These are phyloP conservation scores for Albatrellus ellisii DNA, from an alignment of 768 basidiomycete species.

Conservation along the genomic window DNA sequence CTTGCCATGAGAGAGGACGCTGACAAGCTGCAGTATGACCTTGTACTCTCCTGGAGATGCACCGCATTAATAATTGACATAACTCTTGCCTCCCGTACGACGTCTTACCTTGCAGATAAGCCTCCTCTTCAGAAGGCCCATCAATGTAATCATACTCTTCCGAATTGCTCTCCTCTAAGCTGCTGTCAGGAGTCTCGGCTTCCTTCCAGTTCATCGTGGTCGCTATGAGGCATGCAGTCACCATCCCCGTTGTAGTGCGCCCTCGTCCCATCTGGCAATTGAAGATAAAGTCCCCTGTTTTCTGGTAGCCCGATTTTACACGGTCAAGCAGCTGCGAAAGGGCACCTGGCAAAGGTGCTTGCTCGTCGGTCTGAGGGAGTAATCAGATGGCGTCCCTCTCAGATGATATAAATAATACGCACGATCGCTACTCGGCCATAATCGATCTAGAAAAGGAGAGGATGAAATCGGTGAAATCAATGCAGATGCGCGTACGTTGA, in stretches of 20 bases:
- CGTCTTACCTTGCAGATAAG: constrained; percentile 65
- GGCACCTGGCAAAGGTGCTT: constrained; percentile 85
- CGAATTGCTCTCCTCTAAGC: constrained; percentile 23
- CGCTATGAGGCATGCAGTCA: constrained; percentile 77
- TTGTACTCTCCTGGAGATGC: constrained; percentile 77
- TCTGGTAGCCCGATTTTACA: constrained; percentile 39
- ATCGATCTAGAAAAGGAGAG: constrained; percentile 42
- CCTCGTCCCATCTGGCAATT: constrained; percentile 96
- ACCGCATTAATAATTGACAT: background rate
- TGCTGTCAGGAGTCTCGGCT: constrained; percentile 24
- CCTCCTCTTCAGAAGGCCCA: constrained; percentile 78
- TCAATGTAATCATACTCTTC: constrained; percentile 59
- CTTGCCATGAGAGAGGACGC: constrained; percentile 86
- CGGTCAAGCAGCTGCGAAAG: constrained; percentile 69
- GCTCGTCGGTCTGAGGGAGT: constrained; percentile 77
- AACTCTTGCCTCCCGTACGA: background rate
- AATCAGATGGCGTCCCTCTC: background rate
- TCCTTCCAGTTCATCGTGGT: constrained; percentile 50
- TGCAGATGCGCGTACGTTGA: constrained; percentile 5
- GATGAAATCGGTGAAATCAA: background rate
- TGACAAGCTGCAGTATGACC: constrained; percentile 87
- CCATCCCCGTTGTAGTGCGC: constrained; percentile 94
- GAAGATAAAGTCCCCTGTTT: constrained; percentile 73
- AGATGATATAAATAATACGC: constrained; percentile 18
- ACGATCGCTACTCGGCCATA: constrained; percentile 88